Evolutionary conservation across 2,329 filamentous ascomycete species (phyloP), one percentile per base, ranked within the genome.

Genomic region (Sporothrix dimorphospora): DNA sequence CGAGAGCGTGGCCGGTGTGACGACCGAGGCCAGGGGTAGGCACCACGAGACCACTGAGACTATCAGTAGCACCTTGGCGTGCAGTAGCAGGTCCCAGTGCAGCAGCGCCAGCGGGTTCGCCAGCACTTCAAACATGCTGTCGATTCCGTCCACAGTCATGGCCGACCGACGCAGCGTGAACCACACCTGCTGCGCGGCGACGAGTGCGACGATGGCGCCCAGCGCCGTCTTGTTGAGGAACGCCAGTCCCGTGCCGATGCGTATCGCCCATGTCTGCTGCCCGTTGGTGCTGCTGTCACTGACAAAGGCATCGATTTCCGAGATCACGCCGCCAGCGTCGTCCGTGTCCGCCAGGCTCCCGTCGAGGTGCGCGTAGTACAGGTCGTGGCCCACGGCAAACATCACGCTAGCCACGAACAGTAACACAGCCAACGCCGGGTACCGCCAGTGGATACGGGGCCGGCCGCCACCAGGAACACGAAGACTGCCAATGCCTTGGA

Each of bases 141-240:
- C 69, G 40, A 73, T 73, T 38, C 42, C 57, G 63, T 40, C 12
- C 8, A 71, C 45, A 7, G 72, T 49, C 65, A 69, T 57, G 21
- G 55, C 69, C 24, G 69, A 65, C 24, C 47, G 63, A 7, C 72
- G 72, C 69, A 73, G 55, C 47, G 69, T 73, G 42, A 38, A 49
- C 72, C 72, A 73, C 1, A 73, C 57, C 57, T 73, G 69, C 69
- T 73, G 72, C 42, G 69, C 69, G 1, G 53, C 69, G 12, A 73
- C 72, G 12, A 71, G 9, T 0, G 30, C 63, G 5, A 73, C 40
- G 1, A 69, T 38, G 1, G 47, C 47, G 3, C 34, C 19, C 12
- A 72, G 61, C 3, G 24, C 49, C 27, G 71, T 61, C 68, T 71
- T 72, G 30, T 53, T 65, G 49, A 72, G 68, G 8, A 72, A 70